These are phyloP conservation scores for Stellera chamaejasme DNA, from an alignment of 345 rosid species.

Conservation along the genomic window DNA sequence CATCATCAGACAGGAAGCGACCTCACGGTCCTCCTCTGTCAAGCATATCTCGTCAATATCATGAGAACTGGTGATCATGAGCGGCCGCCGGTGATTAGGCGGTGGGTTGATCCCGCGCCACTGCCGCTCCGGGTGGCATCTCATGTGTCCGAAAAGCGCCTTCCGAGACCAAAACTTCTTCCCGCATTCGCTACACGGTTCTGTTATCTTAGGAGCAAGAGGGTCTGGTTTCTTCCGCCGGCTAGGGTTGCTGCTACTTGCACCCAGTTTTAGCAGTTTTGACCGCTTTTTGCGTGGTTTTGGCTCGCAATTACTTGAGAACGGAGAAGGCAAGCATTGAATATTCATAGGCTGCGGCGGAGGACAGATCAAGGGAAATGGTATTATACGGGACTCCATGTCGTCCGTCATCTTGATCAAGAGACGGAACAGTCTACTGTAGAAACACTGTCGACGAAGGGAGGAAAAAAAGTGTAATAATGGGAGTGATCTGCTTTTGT, in stretches of 20 bases:
- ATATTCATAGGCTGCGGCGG: constrained; percentile 15
- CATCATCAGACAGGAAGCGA: constrained; percentile 59
- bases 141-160: constrained; percentile 92
- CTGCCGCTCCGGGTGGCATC: constrained; percentile 92
- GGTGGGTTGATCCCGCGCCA: constrained; percentile 81
- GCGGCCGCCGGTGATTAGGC: constrained; percentile 21
- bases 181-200: constrained; percentile 90
- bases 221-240: constrained; percentile 66
- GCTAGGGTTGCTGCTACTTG: constrained; percentile 10
- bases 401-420: constrained; percentile 16
- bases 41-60: constrained; percentile 13
- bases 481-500: constrained; percentile 26
- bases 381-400: constrained; percentile 18
- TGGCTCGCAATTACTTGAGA: constrained; percentile 13
- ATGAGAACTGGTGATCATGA: not conserved
- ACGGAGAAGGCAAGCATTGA: constrained; percentile 22
- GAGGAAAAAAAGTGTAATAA: constrained; percentile 12
- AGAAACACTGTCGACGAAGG: not conserved
- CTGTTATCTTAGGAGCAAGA: constrained; percentile 58
- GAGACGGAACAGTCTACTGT: not conserved
- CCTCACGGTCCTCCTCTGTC: constrained; percentile 58
- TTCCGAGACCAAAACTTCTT: constrained; percentile 86
- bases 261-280: constrained; percentile 21
- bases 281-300: constrained; percentile 47
- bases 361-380: constrained; percentile 13